Percentiles rank a stretch among this genome's conserved stretches.
phyloP scores from a whole-genome alignment of 2,329 filamentous ascomycete genomes.

The Phialophora verrucosa region DNA sequence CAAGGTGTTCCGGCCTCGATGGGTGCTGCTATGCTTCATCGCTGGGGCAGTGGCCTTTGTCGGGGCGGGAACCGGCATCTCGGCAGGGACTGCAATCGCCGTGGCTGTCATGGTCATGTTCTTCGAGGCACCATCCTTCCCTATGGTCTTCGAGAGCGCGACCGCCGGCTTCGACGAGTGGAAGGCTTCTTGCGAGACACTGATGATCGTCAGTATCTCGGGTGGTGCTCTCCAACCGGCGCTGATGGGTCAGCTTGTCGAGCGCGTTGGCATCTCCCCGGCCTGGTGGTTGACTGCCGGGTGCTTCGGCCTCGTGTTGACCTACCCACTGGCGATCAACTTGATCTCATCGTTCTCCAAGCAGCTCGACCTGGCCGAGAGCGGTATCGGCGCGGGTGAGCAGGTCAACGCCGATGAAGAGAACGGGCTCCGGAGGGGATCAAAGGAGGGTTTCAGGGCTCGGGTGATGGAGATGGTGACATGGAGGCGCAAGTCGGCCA shows the following conservation, averaged over 20 bases:
- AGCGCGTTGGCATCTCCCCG: constrained; percentile 32
- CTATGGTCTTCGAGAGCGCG: constrained; percentile 68
- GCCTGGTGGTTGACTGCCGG: constrained; percentile 34
- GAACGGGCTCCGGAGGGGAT: background rate
- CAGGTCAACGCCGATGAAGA: constrained; percentile 13
- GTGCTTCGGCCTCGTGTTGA: constrained; percentile 36
- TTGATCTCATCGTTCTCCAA: constrained; percentile 34
- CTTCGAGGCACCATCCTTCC: constrained; percentile 81
- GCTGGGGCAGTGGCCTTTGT: constrained; percentile 65
- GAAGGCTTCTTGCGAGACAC: constrained; percentile 36
- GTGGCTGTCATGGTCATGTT: constrained; percentile 75
- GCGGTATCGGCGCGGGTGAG: constrained; percentile 10
- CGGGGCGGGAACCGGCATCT: constrained; percentile 56
- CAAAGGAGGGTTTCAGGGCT: constrained; percentile 13
- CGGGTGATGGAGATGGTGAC: background rate
- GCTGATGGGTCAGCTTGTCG: constrained; percentile 35
- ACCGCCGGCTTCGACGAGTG: constrained; percentile 35
- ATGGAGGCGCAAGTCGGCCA: constrained; percentile 13
- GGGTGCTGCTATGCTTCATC: constrained; percentile 72
- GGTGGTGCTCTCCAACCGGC: constrained; percentile 37
- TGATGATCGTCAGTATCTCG: constrained; percentile 37
- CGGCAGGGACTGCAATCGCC: constrained; percentile 54
- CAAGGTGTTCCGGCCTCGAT: constrained; percentile 70
- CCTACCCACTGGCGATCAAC: constrained; percentile 32
- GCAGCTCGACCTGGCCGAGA: constrained; percentile 31